phyloP scores from a whole-genome alignment of 2,329 filamentous ascomycete species.

The Aspergillus awamori region DNA sequence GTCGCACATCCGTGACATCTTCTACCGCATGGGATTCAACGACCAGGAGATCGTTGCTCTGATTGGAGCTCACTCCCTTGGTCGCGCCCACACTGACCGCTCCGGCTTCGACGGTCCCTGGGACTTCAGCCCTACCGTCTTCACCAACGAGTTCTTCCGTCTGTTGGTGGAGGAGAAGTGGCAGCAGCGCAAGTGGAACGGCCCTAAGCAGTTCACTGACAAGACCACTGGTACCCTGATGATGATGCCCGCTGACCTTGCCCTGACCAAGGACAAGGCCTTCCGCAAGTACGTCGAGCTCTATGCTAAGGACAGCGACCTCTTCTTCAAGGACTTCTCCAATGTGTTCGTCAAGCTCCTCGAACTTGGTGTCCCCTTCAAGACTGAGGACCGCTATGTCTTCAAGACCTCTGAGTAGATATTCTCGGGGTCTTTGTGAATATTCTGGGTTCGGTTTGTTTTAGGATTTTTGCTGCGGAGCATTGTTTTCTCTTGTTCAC shows the following conservation, averaged over 20 bases:
- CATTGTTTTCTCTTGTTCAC: constrained; percentile 15
- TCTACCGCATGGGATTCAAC: constrained; percentile 96
- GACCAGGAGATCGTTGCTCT: constrained; percentile 96
- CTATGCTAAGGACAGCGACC: constrained; percentile 88
- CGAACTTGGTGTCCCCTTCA: constrained; percentile 91
- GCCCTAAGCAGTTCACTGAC: constrained; percentile 88
- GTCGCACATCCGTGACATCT: constrained; percentile 86
- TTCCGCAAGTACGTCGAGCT: constrained; percentile 80
- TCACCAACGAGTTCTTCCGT: constrained; percentile 95
- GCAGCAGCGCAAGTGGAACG: constrained; percentile 88
- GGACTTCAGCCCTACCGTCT: constrained; percentile 86
- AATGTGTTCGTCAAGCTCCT: constrained; percentile 79
- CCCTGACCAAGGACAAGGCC: constrained; percentile 81
- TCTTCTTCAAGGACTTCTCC: constrained; percentile 92
- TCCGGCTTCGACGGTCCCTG: constrained; percentile 87
- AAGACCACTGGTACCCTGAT: constrained; percentile 84
- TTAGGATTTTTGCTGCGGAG: constrained; percentile 16
- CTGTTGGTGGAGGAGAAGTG: constrained; percentile 91
- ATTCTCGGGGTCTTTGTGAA: constrained; percentile 1
- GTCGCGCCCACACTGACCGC: constrained; percentile 86
- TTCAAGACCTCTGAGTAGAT: constrained; percentile 62
- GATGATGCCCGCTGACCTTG: constrained; percentile 96
- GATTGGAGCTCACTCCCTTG: constrained; percentile 80
- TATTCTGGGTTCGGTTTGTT: constrained; percentile 14
- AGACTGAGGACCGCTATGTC: constrained; percentile 60